A percentile compares a stretch with the other conserved stretches of the same genome.
phyloP scores from a whole-genome alignment of 2,329 filamentous ascomycete species.

The Alternaria sp. region DNA sequence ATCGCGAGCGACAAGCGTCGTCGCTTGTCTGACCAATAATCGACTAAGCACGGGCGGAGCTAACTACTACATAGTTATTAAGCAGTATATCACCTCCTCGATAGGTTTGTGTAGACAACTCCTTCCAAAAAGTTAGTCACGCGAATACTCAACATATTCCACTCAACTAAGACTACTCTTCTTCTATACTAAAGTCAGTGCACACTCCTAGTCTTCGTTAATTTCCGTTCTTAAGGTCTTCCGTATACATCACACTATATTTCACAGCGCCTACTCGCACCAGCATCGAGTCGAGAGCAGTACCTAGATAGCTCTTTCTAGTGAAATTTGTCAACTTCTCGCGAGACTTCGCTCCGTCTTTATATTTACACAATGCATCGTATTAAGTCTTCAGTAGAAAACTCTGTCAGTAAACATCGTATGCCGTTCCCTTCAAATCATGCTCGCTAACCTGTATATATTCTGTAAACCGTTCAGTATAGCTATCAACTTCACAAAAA shows the following conservation, averaged over 20 bases:
- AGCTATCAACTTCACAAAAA: background rate
- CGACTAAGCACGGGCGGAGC: background rate
- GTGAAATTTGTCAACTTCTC: background rate
- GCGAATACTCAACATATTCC: background rate
- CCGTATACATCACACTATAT: background rate
- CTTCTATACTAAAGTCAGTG: background rate
- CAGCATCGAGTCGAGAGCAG: background rate
- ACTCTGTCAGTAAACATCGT: background rate
- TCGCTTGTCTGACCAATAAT: fast-evolving
- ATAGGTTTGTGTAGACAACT: background rate
- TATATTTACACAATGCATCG: background rate
- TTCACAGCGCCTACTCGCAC: background rate
- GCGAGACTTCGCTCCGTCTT: background rate
- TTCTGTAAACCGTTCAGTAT: background rate
- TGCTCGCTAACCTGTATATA: background rate
- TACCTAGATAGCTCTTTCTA: background rate
- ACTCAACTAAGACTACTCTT: background rate
- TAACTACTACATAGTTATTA: background rate
- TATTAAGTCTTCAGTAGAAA: background rate
- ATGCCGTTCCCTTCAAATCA: background rate
- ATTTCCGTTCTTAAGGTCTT: background rate
- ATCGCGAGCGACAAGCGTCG: background rate
- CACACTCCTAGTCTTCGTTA: too few species aligned
- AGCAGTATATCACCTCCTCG: background rate
- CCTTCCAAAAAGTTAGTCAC: background rate